Base-by-base conservation (phyloP, 208 protist genomes). In the Herpetomonas tarakana region DNA sequence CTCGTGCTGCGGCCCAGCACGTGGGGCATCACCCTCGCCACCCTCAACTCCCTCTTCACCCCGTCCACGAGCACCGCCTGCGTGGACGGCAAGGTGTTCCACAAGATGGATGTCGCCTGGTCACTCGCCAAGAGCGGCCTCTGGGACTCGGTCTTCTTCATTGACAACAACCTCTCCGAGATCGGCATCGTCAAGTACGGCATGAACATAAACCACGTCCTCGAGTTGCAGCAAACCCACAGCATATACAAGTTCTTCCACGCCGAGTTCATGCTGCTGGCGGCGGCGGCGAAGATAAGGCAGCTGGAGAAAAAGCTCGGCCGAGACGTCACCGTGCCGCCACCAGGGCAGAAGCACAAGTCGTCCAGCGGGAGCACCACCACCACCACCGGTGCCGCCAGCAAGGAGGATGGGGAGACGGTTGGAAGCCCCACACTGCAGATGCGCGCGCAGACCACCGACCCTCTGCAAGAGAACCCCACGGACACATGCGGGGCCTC, bases 81-180 rank as follows among this genome's bases (percentile, higher is more conserved):
- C 41, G 70, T 94, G 27, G 80, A 91, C 53, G 88, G 83, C 12
- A 82, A 80, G 56, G 52, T 81, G 6, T 89, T 91, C 49, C 62
- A 62, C 14, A 94, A 94, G 69, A 79, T 90, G 75, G 88, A 94
- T 47, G 69, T 94, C n/a, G 84, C 87, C 3, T 86, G 84, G 73
- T 94, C 88, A 1, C 68, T 94, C 11, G 84, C 88, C 31, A 67
- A 68, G 44, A 88, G 67, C 24, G 81, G 88, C 1, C 29, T 68
- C 60, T 94, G 88, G 84, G 88, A 94, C 55, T 70, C 65, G 27
- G 84, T 94, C 2, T 88, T 94, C 41, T 94, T 94, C 47, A 72
- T 94, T 9, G 88, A 94, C 71, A 94, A 94, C 66, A 88, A 92
- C 61, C 69, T 94, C 51, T 80, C 72, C 24, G 88, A 94, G 68